Evolutionary conservation across 2,329 filamentous ascomycete species (phyloP), one percentile per base, ranked within the genome.

Genomic region (Neurospora sp.): DNA sequence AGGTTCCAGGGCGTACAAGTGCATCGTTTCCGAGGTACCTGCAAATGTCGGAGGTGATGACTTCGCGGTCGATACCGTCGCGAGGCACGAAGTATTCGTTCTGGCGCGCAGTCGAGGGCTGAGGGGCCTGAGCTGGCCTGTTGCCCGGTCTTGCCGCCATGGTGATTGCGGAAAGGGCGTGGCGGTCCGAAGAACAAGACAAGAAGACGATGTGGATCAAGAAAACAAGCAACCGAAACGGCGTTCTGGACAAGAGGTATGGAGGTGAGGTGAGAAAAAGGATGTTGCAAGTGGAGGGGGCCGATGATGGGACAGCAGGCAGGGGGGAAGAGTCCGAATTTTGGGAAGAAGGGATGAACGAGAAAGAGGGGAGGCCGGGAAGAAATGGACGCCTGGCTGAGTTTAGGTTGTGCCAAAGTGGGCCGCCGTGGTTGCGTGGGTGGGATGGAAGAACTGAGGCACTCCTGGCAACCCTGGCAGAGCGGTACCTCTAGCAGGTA

Each of bases 11-110:
- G 77, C 89, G 89, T 78, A 92, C 91, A 76, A 92, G 86, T 75
- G 91, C 91, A 83, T 94, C 91, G 80, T 92, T 92, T 77, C 91
- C 91, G 75, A 94, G 86, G 79, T 93, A 94, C 78, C 91, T 90
- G 83, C 91, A 93, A 74, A 94, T 92, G 79, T 94, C 91, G 78
- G 91, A 89, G 73, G 92, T 92, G 81, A 94, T 93, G 76, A 94
- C 91, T 80, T 94, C 91, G 76, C 91, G 89, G 79, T 92, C 91
- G 80, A 94, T 94, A 78, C 91, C 91, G 80, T 93, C 90, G 77
- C 90, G 88, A 66, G 90, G 89, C 69, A 93, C 88, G 80, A 93
- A 93, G 79, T 93, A 93, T 81, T 93, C 90, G 80, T 92, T 92
- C 79, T 91, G 87, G 71, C 87, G 85, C 73, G 79, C 78, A 70